Base-by-base conservation (phyloP, 306 rosid species). In the Malus sylvestris region DNA sequence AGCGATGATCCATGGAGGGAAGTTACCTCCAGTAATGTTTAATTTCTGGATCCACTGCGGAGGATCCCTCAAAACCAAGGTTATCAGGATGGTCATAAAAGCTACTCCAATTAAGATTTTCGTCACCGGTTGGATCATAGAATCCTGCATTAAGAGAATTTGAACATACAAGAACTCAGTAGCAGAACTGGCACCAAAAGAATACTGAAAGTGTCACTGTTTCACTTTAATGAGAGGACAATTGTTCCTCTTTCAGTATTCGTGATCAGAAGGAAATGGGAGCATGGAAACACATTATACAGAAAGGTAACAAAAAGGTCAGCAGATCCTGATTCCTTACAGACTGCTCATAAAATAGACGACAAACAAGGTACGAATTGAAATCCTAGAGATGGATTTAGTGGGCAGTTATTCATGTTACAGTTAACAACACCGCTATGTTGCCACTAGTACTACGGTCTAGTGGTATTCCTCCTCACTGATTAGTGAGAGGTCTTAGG, bases 1-100 rank as follows among this genome's bases (percentile, higher is more conserved):
- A 82, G 97, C 97, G 73, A 95, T 85, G 81, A 92, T 82, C 98
- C 93, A 95, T 38, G 97, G 97, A 76, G 97, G 89, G 82, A 87
- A 83, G 81, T 81, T 88, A n/a, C 87, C 90, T 25, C 91, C 86
- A 10, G 79, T 77, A 75, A 87, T 23, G 58, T 90, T 88, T 2
- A 89, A 69, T 68, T 89, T 90, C 83, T 84, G 80, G 82, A 90
- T n/a, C 91, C 93, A 92, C 1, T 85, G 87, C 6, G 91, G 91
- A 15, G 87, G 75, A 40, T 90, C 97, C 79, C 73, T 88, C 1
- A 80, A 80, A 58, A 84, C 80, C 71, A 95, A 70, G 5, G 88
- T 71, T 78, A 95, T 88, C 86, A 90, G 20, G 79, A 90, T 32
- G 62, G 96, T 86, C 64, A 90, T 79, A 16, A 89, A 10, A 32